Percentiles rank a stretch among this genome's conserved stretches.
Conservation (phyloP, 495 filamentous ascomycete genomes). For the Jackrogersella minutella region DNA sequence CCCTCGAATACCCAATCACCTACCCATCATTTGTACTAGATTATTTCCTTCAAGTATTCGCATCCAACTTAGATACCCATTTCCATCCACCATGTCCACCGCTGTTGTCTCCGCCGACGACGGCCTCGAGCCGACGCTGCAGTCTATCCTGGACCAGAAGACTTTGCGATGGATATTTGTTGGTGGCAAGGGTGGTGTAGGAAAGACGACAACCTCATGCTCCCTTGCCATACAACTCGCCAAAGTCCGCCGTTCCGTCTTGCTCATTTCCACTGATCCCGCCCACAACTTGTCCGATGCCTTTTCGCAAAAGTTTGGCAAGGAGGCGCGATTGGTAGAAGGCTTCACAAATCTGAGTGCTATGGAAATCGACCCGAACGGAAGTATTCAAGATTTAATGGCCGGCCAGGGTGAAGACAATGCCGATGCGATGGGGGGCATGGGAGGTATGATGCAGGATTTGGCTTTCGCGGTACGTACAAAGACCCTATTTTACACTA, state of each 20-base stretch:
- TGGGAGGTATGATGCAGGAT: constrained; percentile 73
- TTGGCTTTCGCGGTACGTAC: constrained; percentile 66
- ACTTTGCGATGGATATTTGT: constrained; percentile 99
- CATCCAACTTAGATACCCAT: not conserved
- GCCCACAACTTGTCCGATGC: constrained; percentile 99
- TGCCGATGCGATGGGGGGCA: constrained; percentile 64
- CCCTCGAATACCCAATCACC: constrained; percentile 14
- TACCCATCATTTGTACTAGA: not conserved
- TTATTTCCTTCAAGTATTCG: not conserved
- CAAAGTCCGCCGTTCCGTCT: constrained; percentile 90
- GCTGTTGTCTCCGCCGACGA: constrained; percentile 72
- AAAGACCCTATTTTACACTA: not conserved
- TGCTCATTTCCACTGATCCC: constrained; percentile 98
- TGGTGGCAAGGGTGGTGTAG: constrained; percentile 98
- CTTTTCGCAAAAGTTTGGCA: constrained; percentile 98
- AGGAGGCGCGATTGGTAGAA: constrained; percentile 91
- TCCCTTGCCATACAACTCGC: constrained; percentile 98
- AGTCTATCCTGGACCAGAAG: constrained; percentile 92
- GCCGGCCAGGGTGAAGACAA: constrained; percentile 79
- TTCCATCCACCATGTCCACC: constrained; percentile 61
- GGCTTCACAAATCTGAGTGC: constrained; percentile 94
- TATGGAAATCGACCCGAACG: constrained; percentile 99
- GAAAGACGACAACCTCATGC: constrained; percentile 98
- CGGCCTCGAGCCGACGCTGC: constrained; percentile 86
- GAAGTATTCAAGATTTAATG: constrained; percentile 94